Conservation (phyloP, 345 rosid species). For the Dipteronia sinensis region DNA sequence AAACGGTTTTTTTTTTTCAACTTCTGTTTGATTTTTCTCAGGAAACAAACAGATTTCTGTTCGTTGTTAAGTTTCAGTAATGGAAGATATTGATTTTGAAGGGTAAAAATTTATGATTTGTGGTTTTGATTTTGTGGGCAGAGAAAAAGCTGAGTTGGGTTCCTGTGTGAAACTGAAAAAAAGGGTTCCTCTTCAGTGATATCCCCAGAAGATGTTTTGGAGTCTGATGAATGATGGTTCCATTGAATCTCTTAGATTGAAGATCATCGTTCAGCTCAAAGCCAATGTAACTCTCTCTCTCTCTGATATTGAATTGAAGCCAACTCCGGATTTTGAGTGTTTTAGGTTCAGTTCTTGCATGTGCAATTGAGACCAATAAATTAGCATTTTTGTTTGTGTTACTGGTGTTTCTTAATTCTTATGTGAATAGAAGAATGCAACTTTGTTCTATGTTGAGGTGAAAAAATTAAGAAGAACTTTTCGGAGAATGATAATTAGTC, state of each 20-base stretch:
- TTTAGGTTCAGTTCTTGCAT: background rate
- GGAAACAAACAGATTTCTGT: background rate
- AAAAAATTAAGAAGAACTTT: background rate
- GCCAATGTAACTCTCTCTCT: constrained; percentile 57
- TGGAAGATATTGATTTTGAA: background rate
- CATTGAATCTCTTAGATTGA: constrained; percentile 76
- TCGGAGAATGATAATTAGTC: background rate
- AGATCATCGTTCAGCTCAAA: constrained; percentile 89
- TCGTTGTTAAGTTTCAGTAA: background rate
- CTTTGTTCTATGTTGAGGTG: background rate
- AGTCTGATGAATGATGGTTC: constrained; percentile 91
- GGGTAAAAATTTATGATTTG: constrained; percentile 1
- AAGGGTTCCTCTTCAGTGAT: constrained; percentile 79
- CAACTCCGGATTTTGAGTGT: background rate
- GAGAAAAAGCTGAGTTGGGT: background rate
- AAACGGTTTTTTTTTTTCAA: background rate
- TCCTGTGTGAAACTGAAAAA: background rate
- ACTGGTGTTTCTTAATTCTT: background rate
- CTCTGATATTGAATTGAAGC: background rate
- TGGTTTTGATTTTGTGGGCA: constrained; percentile 16
- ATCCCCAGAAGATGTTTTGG: constrained; percentile 80
- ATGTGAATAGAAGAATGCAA: background rate
- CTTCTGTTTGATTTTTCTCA: background rate
- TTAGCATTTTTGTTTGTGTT: background rate
- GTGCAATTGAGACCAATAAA: background rate